Evolutionary conservation across 768 basidiomycete genomes (phyloP), one percentile per base, ranked within the genome.

Genomic region (Lenzites betulinus): DNA sequence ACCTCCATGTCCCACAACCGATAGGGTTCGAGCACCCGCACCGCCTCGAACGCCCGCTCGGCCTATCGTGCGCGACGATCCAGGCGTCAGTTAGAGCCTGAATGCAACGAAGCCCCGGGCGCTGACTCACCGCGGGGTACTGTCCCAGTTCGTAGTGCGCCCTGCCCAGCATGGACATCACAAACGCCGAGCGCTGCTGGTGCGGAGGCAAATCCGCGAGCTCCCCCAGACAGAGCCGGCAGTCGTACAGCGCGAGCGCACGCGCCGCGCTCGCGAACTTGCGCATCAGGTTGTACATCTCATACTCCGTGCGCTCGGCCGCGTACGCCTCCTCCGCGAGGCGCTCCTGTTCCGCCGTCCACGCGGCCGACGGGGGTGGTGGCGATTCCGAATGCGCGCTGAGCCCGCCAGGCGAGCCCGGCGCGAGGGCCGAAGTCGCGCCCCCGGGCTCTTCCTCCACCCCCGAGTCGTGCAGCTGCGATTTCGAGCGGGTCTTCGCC

Each of bases 1-100:
- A 95, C 85, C 75, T 98, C 95, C 92, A 97, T 95, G 73, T 94
- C 92, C 79, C 85, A 84, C 59, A 95, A 73, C 23, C 92, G 86
- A 78, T 93, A 90, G n/a, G 95, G 95, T 64, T 98, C 90, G 61
- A 92, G 77, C n/a, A 78, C 78, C 43, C 95, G 84, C 51, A 93
- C 85, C 18, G 86, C 83, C 65, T 84, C 83, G 79, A 95, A 98
- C 22, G 92, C 92, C 68, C 93, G 86, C 70, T 94, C 91, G 39
- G 96, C 92, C 95, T 97, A 39, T 15, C 38, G 25, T 23, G 16
- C 54, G 54, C 43, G 49, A 50, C 33, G 49, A 36, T 68, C 38
- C 62, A 63, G 22, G 54, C 58, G 66, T 69, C 70, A 68, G 53
- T 60, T 60, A 25, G 59, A 43, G 56, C 18, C 41, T 51, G 47